A percentile compares a stretch with the other conserved stretches of the same genome.
Conservation (phyloP, 148 eudicot species). For the Beta vulgaris region DNA sequence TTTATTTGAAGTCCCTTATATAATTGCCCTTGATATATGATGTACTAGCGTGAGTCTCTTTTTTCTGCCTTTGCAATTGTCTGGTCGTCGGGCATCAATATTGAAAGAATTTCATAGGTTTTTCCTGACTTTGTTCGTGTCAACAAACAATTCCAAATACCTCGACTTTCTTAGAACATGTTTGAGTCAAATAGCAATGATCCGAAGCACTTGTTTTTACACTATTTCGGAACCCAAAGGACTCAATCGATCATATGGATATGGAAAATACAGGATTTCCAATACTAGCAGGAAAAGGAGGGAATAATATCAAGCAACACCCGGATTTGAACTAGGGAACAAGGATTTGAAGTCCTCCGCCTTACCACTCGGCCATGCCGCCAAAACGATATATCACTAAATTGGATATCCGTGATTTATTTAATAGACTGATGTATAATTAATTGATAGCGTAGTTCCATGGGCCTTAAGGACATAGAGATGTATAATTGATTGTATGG, state of each 20-base stretch:
- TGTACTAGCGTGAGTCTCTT: too few relatives aligned
- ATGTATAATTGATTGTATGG: too few relatives aligned
- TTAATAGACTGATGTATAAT: too few relatives aligned
- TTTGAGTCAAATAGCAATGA: conserved; percentile 7
- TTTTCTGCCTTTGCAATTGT: too few relatives aligned
- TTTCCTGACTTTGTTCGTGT: conserved; percentile 4
- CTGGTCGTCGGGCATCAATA: too few relatives aligned
- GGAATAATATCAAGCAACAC: neutral
- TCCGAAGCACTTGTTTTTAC: conserved; percentile 11
- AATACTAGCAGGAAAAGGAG: neutral
- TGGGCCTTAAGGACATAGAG: too few relatives aligned
- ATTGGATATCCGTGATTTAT: too few relatives aligned
- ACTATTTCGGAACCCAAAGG: conserved; percentile 11
- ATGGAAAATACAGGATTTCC: conserved; percentile 18
- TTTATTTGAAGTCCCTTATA: too few relatives aligned
- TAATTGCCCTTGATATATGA: too few relatives aligned
- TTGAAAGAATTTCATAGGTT: neutral
- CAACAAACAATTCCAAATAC: conserved; percentile 1
- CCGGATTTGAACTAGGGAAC: neutral
- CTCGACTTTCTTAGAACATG: conserved; percentile 5
- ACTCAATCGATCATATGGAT: conserved; percentile 18
- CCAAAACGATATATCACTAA: neutral
- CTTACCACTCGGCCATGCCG: neutral
- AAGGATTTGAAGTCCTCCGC: neutral
- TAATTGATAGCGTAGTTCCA: too few relatives aligned